These are phyloP conservation scores for Thelephora terrestris DNA, from an alignment of 1,284 basidiomycete genomes.

Conservation along the genomic window DNA sequence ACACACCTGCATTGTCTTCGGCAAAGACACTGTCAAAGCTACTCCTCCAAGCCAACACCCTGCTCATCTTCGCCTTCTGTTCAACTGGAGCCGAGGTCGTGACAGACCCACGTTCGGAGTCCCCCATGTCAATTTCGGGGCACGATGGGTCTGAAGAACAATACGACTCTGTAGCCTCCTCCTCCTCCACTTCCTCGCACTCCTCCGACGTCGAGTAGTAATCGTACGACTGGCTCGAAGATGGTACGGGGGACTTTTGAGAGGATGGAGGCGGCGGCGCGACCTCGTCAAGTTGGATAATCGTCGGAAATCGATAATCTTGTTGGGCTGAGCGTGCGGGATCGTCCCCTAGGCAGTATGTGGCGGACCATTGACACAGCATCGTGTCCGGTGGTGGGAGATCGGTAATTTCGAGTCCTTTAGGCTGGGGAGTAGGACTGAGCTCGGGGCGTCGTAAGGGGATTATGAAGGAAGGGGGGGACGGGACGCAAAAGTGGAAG, in stretches of 20 bases:
- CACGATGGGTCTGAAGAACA: conserved; percentile 44
- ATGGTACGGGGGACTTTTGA: conserved; percentile 26
- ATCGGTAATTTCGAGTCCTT: too few species aligned
- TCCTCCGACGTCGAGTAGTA: conserved; percentile 24
- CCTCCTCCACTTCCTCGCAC: conserved; percentile 26
- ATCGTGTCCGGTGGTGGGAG: too few species aligned
- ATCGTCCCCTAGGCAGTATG: too few species aligned
- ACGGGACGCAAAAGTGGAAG: conserved; percentile 14
- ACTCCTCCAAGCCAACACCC: conserved; percentile 56
- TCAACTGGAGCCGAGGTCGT: conserved; percentile 36
- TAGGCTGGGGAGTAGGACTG: too few species aligned
- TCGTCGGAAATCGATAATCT: conserved; percentile 32
- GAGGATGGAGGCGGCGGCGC: conserved; percentile 42
- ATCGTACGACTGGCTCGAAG: conserved; percentile 27
- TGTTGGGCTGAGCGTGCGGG: too few species aligned
- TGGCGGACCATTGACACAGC: too few species aligned
- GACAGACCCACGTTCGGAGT: conserved; percentile 31
- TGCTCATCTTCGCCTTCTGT: conserved; percentile 29
- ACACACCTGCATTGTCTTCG: conserved; percentile 16
- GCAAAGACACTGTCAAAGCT: conserved; percentile 22
- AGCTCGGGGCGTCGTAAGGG: too few species aligned
- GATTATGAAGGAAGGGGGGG: conserved; percentile 6
- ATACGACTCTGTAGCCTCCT: conserved; percentile 43
- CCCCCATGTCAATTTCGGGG: too few species aligned
- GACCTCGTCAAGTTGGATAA: conserved; percentile 67